These are phyloP conservation scores for Crithidia bombi DNA, from an alignment of 208 protist genomes.

Conservation along the genomic window DNA sequence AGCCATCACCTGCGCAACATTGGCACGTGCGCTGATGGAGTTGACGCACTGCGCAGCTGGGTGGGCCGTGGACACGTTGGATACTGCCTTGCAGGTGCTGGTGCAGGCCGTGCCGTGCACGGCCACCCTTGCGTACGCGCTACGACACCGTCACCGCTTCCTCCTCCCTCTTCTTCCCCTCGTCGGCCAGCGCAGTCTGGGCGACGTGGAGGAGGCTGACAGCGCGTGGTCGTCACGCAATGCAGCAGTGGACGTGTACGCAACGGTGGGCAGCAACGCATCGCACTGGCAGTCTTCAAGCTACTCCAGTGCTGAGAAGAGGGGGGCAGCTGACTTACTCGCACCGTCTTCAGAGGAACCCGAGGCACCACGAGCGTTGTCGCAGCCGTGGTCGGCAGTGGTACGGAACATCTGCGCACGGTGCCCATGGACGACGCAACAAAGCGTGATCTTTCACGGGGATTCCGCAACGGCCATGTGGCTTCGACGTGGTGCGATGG, in stretches of 20 bases:
- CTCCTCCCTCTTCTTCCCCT: neutral
- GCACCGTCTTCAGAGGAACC: neutral
- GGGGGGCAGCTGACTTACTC: neutral
- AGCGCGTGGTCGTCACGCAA: neutral
- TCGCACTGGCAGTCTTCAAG: neutral
- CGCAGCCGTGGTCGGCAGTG: neutral
- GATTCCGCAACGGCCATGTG: neutral
- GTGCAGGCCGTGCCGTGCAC: slow-evolving; percentile 7
- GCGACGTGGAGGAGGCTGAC: neutral
- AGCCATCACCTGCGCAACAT: neutral
- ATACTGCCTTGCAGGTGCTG: neutral
- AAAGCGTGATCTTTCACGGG: slow-evolving; percentile 5
- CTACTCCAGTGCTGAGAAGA: neutral
- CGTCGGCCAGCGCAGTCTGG: neutral
- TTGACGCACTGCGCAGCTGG: neutral
- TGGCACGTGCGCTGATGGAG: neutral
- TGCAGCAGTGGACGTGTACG: neutral
- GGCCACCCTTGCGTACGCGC: slow-evolving; percentile 18
- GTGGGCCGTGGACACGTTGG: too few species aligned
- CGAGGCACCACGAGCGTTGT: neutral
- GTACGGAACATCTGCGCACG: neutral
- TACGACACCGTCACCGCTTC: slow-evolving; percentile 5
- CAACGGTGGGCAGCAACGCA: neutral
- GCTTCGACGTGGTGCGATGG: neutral
- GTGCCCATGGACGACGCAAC: neutral